Conservation (phyloP, 2,329 filamentous ascomycete genomes). For the Calonectria honghensis region DNA sequence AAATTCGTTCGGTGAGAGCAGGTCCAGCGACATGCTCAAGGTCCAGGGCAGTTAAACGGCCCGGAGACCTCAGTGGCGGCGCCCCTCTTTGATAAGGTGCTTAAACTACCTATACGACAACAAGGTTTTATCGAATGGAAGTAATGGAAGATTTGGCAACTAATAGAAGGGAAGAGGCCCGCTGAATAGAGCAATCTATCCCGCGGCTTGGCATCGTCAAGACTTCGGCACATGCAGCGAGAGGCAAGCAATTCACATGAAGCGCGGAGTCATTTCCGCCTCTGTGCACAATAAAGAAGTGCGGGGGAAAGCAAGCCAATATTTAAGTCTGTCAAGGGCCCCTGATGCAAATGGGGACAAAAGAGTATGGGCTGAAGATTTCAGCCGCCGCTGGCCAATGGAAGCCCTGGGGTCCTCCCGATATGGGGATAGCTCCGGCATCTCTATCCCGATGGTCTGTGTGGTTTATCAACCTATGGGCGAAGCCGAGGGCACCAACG, state of each 20-base stretch:
- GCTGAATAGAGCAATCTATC: not conserved
- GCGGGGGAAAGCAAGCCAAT: not conserved
- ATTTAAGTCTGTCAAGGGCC: not conserved
- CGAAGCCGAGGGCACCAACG: not conserved
- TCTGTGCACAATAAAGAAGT: not conserved
- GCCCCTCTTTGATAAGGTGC: too few relatives aligned
- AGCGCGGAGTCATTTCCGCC: not conserved
- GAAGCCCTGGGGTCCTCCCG: not conserved
- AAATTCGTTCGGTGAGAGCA: too few relatives aligned
- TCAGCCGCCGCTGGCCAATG: not conserved
- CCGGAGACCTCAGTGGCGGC: too few relatives aligned
- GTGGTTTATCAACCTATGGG: constrained; percentile 2
- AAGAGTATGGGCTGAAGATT: not conserved
- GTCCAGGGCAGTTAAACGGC: too few relatives aligned
- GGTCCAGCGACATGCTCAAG: too few relatives aligned
- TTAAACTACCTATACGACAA: too few relatives aligned
- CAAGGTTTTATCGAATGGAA: not conserved
- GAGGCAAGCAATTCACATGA: not conserved
- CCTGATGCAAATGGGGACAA: not conserved
- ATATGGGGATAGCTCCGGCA: constrained; percentile 21
- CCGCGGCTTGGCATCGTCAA: too few relatives aligned
- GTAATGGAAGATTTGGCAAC: not conserved
- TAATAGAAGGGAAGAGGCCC: not conserved
- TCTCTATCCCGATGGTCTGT: constrained; percentile 6
- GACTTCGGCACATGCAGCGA: not conserved